Percentiles rank a stretch among this genome's conserved stretches.
Conservation (phyloP, 139 green algal species). For the Chlorella sp. region DNA sequence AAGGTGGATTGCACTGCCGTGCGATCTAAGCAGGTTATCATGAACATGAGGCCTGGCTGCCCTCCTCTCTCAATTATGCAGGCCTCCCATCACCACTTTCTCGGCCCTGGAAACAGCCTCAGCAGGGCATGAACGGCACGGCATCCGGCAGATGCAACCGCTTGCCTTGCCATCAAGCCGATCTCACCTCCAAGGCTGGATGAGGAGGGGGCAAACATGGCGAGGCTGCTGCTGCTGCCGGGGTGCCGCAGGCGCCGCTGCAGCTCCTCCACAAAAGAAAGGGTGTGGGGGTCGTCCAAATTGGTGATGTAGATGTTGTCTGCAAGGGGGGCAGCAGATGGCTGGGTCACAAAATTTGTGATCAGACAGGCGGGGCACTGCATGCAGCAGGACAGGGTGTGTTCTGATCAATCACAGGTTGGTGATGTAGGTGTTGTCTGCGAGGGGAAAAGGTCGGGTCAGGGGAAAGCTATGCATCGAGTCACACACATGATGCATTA, state of each 20-base stretch:
- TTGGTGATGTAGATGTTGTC: conserved; percentile 52
- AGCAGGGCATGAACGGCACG: neutral
- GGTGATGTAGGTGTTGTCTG: neutral
- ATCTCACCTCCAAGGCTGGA: neutral
- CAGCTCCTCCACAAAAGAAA: conserved; percentile 40
- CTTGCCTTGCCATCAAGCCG: neutral
- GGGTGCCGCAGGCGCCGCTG: conserved; percentile 28
- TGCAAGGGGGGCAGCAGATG: neutral
- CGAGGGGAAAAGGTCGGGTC: neutral
- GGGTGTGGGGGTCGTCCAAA: conserved; percentile 35
- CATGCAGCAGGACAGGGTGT: too few species aligned
- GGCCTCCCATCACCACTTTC: neutral
- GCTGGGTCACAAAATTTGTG: neutral
- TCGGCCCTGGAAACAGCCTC: neutral
- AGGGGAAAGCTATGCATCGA: too few species aligned
- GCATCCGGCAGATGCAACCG: neutral
- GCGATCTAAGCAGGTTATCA: too few species aligned
- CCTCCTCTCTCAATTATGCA: too few species aligned
- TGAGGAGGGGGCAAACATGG: neutral
- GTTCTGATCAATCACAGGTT: too few species aligned
- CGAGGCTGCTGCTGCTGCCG: neutral
- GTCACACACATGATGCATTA: too few species aligned
- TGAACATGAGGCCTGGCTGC: too few species aligned
- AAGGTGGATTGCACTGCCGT: too few species aligned
- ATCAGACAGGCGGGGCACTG: too few species aligned